Evolutionary conservation across 345 rosid species (phyloP).

Genomic region (Acer campestre): DNA sequence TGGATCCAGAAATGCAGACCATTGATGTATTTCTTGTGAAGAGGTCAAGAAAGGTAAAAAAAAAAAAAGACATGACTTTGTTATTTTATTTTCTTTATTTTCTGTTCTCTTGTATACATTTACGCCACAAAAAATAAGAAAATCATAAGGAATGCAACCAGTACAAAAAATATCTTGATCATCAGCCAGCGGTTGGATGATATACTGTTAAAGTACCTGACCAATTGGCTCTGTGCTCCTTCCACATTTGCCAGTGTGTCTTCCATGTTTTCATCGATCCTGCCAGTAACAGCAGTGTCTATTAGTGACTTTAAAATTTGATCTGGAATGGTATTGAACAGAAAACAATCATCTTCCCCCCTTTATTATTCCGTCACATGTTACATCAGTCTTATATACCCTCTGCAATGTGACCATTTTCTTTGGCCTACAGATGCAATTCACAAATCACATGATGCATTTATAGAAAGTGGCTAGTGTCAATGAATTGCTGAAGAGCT

Average conservation of each 20-base stretch:
- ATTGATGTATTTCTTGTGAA: background rate
- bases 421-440: too few relatives aligned
- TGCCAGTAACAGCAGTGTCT: constrained; percentile 23
- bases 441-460: too few relatives aligned
- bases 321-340: too few relatives aligned
- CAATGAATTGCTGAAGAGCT: background rate
- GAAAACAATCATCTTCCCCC: too few relatives aligned
- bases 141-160: constrained; percentile 74
- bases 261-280: constrained; percentile 86
- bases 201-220: constrained; percentile 71
- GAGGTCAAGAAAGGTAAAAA: background rate
- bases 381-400: too few relatives aligned
- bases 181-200: constrained; percentile 84
- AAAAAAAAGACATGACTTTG: background rate
- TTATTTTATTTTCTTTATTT: constrained; percentile 16
- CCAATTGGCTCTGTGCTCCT: constrained; percentile 64
- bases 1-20: background rate
- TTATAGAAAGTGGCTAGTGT: too few relatives aligned
- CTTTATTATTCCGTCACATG: too few relatives aligned
- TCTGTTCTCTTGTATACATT: constrained; percentile 16
- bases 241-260: constrained; percentile 71
- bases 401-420: too few relatives aligned
- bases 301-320: background rate
- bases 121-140: constrained; percentile 82
- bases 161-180: constrained; percentile 78